phyloP scores from a whole-genome alignment of 139 green algal genomes.

The Chlamydomonas sp. region DNA sequence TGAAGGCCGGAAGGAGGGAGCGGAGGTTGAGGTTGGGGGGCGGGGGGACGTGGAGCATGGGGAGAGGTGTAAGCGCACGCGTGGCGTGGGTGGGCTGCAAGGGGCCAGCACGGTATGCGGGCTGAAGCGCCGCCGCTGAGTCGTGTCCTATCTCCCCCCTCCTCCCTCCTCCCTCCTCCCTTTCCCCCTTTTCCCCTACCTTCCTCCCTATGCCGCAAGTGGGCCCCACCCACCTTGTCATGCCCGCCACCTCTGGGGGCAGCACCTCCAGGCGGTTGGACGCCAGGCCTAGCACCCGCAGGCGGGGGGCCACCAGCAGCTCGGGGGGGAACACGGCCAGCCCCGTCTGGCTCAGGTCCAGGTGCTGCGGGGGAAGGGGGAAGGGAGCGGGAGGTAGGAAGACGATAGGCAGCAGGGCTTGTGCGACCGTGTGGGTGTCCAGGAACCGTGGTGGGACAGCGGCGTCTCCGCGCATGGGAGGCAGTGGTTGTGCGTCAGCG shows the following conservation, averaged over 20 bases:
- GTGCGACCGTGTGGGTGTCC: no score
- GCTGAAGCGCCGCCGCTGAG: no score
- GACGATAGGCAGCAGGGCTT: no score
- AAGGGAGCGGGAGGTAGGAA: not conserved
- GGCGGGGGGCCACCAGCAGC: conserved; percentile 11
- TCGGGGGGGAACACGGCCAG: conserved; percentile 28
- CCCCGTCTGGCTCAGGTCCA: conserved; percentile 33
- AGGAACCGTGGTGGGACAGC: no score
- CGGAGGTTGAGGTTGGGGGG: not conserved
- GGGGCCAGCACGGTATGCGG: no score
- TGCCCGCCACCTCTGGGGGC: conserved; percentile 41
- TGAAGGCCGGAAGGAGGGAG: not conserved
- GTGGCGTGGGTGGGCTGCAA: not conserved
- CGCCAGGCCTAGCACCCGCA: conserved; percentile 49
- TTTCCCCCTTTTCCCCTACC: not conserved
- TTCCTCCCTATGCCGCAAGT: not conserved
- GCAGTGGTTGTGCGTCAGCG: no score
- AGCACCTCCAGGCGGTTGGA: conserved; percentile 48
- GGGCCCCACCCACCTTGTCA: conserved; percentile 23
- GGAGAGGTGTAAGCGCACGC: not conserved
- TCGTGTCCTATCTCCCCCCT: not conserved
- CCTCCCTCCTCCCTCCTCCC: not conserved
- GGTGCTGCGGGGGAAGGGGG: not conserved
- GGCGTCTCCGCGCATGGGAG: no score
- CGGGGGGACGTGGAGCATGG: not conserved